Evolutionary conservation across 2,329 filamentous ascomycete genomes (phyloP), one percentile per base, ranked within the genome.

Genomic region (Fusarium stilboides): DNA sequence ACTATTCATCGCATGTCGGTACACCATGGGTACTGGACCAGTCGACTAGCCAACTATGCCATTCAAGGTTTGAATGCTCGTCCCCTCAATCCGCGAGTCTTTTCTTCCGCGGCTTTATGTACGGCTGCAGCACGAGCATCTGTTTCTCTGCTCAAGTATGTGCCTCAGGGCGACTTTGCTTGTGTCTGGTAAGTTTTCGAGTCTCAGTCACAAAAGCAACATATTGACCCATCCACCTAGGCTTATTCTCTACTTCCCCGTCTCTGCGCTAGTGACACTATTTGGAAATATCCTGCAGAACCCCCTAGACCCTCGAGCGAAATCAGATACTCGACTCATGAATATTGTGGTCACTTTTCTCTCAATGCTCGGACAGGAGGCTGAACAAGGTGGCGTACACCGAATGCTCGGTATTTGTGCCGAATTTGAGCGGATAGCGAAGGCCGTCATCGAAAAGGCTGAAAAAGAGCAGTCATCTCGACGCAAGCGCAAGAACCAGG

Each of bases 1-100:
- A 99, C 96, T 0, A 98, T 99, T 69, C 96, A 99, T 78, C 93
- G 96, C 52, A 99, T 98, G 96, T 97, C 94, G 42, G 92, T 98
- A 31, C 96, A 98, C 74, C 94, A 98, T 77, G 96, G 96, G 15
- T 98, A 97, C 81, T 99, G 96, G 96, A 98, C 95, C 2, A 98
- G 93, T 76, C 89, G 96, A 37, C 82, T 99, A 40, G 97, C 94
- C 37, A 95, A 98, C 75, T 98, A 94, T 76, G 96, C 96, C 17
- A 96, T 98, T 57, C 93, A 97, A 78, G 96, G 96, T 1, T 84
- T 98, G 42, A 98, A 98, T 78, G 91, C 94, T 1, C 88, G 92
- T 68, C 94, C 96, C 1, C 81, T 99, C 55, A 99, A 98, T 76
- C 96, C 96, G 0, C 87, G 96, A 71, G 93, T 99, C 10, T 99